Evolutionary conservation across 208 protist species (phyloP).

Genomic region (Kentomonas sorsogonicus): DNA sequence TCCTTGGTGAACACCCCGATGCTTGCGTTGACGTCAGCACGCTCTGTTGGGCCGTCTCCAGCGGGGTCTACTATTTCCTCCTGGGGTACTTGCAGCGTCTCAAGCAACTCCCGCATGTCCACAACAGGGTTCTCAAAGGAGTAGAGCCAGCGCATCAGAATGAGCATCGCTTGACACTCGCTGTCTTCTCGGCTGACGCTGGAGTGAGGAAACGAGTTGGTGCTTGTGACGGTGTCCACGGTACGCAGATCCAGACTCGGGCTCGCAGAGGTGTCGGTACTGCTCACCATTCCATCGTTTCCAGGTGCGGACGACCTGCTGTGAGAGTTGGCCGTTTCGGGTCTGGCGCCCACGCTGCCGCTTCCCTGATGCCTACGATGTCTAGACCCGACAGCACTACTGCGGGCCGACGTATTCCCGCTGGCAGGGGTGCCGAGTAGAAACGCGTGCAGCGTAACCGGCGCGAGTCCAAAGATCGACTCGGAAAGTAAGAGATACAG

Average conservation of each 20-base stretch:
- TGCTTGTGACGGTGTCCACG: not conserved
- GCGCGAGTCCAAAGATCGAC: constrained; percentile 52
- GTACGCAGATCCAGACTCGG: not conserved
- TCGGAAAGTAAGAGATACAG: constrained; percentile 73
- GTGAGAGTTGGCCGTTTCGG: too few relatives aligned
- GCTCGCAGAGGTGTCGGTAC: too few relatives aligned
- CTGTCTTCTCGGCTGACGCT: not conserved
- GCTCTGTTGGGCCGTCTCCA: not conserved
- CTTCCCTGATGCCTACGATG: too few relatives aligned
- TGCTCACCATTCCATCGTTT: too few relatives aligned
- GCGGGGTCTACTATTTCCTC: constrained; percentile 11
- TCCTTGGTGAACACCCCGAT: too few relatives aligned
- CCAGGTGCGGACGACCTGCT: too few relatives aligned
- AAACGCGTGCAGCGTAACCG: constrained; percentile 74
- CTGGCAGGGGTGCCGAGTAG: constrained; percentile 20
- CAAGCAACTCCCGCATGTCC: constrained; percentile 20
- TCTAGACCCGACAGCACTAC: too few relatives aligned
- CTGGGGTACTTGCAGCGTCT: constrained; percentile 24
- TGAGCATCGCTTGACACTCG: constrained; percentile 25
- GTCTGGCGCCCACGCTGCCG: too few relatives aligned
- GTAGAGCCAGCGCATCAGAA: constrained; percentile 50
- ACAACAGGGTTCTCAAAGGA: too few relatives aligned
- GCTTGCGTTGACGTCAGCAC: not conserved
- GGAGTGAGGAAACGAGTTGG: not conserved
- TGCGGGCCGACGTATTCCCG: not conserved